phyloP scores from a whole-genome alignment of 192 early-diverging fungal species.

The Powellomyces hirtus region DNA sequence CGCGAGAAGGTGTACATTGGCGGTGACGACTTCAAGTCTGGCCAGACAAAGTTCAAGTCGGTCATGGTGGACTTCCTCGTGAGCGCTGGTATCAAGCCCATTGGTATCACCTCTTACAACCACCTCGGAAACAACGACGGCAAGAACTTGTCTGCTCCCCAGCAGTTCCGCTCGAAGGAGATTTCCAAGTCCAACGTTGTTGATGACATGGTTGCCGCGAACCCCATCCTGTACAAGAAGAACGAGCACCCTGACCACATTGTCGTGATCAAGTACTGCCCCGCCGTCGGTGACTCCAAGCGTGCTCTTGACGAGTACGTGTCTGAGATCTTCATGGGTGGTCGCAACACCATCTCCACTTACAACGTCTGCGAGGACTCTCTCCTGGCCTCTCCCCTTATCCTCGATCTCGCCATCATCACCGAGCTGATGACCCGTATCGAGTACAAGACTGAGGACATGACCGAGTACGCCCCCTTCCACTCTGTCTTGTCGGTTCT shows the following conservation, averaged over 20 bases:
- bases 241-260: constrained; percentile 74
- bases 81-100: constrained; percentile 97
- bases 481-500: constrained; percentile 93
- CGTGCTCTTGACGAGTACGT: constrained; percentile 98
- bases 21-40: constrained; percentile 99
- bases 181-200: constrained; percentile 99
- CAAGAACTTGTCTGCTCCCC: constrained; percentile 92
- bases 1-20: constrained; percentile 88
- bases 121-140: constrained; percentile 99
- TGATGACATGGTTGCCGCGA: constrained; percentile 98
- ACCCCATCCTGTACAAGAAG: constrained; percentile 86
- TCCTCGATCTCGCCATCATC: constrained; percentile 93
- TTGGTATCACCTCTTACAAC: constrained; percentile 95
- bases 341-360: constrained; percentile 92
- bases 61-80: constrained; percentile 98
- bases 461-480: constrained; percentile 75
- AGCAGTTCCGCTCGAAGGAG: constrained; percentile 99
- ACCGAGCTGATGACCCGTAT: constrained; percentile 98
- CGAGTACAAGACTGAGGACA: constrained; percentile 77
- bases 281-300: constrained; percentile 95
- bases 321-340: constrained; percentile 99
- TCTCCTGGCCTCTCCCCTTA: constrained; percentile 93
- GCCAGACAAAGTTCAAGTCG: constrained; percentile 99
- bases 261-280: constrained; percentile 99
- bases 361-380: constrained; percentile 99